Evolutionary conservation across 805 yeast species (phyloP), one percentile per base, ranked within the genome.

Genomic region (Maudiozyma serrabonitensis): DNA sequence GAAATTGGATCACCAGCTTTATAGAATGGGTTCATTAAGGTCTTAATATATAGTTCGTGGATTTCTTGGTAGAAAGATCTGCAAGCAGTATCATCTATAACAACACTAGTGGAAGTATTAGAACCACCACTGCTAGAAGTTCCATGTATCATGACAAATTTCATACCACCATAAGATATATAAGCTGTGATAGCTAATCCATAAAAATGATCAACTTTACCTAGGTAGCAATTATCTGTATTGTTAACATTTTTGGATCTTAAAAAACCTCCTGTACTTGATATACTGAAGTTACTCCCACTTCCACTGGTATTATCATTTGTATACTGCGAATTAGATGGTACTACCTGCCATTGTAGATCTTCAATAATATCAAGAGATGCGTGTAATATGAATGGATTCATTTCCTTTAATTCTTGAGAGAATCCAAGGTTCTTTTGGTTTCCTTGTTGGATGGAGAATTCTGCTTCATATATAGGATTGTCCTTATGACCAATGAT

Each of bases 361-460:
- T 90, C 96, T 54, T 93, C 96, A 0, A 93, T 81, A n/a, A 93
- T 74, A 64, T 93, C 99, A 37, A 93, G 68, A 2, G 98, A 80
- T 0, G 96, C 79, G 61, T 93, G 95, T 35, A 90, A 76, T 28
- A 93, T 81, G 60, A 89, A 91, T 21, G 96, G 97, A 56, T 84
- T 81, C 37, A 91, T 69, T 60, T 91, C 96, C 57, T 76, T 76
- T 64, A 87, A 77, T 46, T 82, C 86, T 8, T 78, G 71, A 1
- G 90, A 75, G 56, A 89, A 84, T 60, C 57, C 56, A 19, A 52
- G 47, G 43, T 50, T 49, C 86, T 81, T 60, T 86, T 95, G 25
- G n/a, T 35, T 31, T 83, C 73, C 63, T 86, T 95, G 60, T 85
- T 90, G 13, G 86, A 61, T 51, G 21, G 54, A 52, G 35, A 90